Conservation (phyloP, 495 filamentous ascomycete species). For the Jackrogersella minutella region DNA sequence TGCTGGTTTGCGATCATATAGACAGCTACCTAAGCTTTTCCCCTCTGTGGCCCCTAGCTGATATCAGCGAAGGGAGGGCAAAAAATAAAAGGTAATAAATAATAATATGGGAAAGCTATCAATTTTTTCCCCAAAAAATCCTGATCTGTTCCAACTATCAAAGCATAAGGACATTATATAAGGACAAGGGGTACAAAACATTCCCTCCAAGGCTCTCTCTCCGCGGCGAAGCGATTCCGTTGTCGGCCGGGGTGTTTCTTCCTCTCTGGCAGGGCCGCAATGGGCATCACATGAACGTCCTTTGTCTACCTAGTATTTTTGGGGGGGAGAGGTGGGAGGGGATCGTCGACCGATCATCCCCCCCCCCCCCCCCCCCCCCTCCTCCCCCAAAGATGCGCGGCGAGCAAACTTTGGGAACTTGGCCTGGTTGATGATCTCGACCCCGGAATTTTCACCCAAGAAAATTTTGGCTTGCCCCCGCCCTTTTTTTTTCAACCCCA, state of each 20-base stretch:
- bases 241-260: conserved; percentile 14
- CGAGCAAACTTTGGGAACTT: conserved; percentile 17
- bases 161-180: not conserved
- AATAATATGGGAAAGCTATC: no score
- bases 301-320: conserved; percentile 10
- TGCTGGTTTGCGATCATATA: not conserved
- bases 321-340: conserved; percentile 4
- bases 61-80: not conserved
- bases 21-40: not conserved
- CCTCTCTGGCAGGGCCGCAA: not conserved
- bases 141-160: not conserved
- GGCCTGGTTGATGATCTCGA: conserved; percentile 25
- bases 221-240: conserved; percentile 18
- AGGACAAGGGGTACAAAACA: no score
- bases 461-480: conserved; percentile 16
- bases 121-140: no score
- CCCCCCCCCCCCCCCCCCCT: conserved; percentile 25
- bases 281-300: conserved; percentile 25
- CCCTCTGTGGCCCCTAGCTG: no score
- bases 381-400: conserved; percentile 11
- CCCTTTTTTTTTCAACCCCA: conserved; percentile 14
- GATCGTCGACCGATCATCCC: conserved; percentile 35
- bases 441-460: conserved; percentile 32
- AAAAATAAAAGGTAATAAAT: no score
- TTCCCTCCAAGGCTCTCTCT: not conserved